These are phyloP conservation scores for Lodderomyces margitis DNA, from an alignment of 1,139 yeast genomes.

Conservation along the genomic window DNA sequence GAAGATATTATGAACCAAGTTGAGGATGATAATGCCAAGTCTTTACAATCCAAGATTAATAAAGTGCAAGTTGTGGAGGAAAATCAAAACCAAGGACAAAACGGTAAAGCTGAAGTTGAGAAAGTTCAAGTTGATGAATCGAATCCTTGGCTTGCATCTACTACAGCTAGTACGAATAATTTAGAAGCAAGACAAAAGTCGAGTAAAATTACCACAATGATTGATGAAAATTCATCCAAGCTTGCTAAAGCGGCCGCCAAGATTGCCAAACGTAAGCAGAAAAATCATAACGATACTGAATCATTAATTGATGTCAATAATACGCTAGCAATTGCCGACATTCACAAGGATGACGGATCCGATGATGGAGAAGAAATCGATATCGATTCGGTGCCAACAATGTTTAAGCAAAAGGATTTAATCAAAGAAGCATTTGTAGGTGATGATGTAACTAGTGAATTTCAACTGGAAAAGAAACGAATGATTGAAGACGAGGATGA, in stretches of 20 bases:
- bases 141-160: constrained; percentile 73
- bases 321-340: constrained; percentile 38
- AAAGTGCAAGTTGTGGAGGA: constrained; percentile 22
- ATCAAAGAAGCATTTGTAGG: constrained; percentile 95
- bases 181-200: constrained; percentile 44
- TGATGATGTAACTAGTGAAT: constrained; percentile 84
- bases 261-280: constrained; percentile 47
- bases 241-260: constrained; percentile 54
- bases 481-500: constrained; percentile 81
- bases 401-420: constrained; percentile 78
- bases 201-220: constrained; percentile 44
- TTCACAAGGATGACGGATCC: constrained; percentile 14
- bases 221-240: constrained; percentile 60
- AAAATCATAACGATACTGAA: constrained; percentile 33
- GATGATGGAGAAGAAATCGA: constrained; percentile 45
- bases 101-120: constrained; percentile 9
- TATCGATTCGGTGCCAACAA: constrained; percentile 32
- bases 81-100: constrained; percentile 1
- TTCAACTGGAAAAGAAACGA: constrained; percentile 68
- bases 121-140: constrained; percentile 24
- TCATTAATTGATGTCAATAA: constrained; percentile 49
- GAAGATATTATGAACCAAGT: constrained; percentile 46
- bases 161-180: constrained; percentile 25
- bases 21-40: constrained; percentile 53
- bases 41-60: constrained; percentile 40